These are phyloP conservation scores for Ensete ventricosum DNA, from an alignment of 176 grass and related monocot species.

Conservation along the genomic window DNA sequence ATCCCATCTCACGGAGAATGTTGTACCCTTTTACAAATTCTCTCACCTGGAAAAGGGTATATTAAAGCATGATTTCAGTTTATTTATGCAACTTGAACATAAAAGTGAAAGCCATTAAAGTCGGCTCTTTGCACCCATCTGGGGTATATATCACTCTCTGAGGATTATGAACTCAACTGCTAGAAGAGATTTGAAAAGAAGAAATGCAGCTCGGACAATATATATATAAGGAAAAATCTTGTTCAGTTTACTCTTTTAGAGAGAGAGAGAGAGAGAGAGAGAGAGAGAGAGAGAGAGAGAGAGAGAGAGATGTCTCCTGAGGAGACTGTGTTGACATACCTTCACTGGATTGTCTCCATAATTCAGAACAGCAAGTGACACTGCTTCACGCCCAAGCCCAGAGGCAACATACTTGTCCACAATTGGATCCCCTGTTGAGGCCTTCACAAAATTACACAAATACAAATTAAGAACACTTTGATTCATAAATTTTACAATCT, in stretches of 20 bases:
- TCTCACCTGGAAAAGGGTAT: constrained; percentile 48
- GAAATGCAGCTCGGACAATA: background rate
- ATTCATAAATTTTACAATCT: background rate
- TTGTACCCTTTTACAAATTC: constrained; percentile 98
- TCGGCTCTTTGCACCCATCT: too few species aligned
- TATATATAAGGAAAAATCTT: background rate
- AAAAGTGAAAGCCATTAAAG: too few species aligned
- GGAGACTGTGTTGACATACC: background rate
- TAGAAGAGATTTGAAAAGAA: too few species aligned
- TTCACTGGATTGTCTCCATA: constrained; percentile 13
- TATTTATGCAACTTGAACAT: background rate
- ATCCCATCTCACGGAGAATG: constrained; percentile 88
- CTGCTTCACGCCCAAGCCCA: constrained; percentile 11
- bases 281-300: too few species aligned
- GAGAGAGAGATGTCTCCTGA: too few species aligned
- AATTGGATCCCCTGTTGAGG: constrained; percentile 6
- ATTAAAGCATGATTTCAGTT: background rate
- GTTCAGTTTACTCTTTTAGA: background rate
- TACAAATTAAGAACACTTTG: background rate
- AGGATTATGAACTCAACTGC: too few species aligned
- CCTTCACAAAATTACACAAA: background rate
- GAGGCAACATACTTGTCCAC: constrained; percentile 13
- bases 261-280: too few species aligned
- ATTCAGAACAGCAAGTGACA: constrained; percentile 3
- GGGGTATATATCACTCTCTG: too few species aligned